Conservation (phyloP, 2,329 filamentous ascomycete species). For the Sporothrix variecibatus region DNA sequence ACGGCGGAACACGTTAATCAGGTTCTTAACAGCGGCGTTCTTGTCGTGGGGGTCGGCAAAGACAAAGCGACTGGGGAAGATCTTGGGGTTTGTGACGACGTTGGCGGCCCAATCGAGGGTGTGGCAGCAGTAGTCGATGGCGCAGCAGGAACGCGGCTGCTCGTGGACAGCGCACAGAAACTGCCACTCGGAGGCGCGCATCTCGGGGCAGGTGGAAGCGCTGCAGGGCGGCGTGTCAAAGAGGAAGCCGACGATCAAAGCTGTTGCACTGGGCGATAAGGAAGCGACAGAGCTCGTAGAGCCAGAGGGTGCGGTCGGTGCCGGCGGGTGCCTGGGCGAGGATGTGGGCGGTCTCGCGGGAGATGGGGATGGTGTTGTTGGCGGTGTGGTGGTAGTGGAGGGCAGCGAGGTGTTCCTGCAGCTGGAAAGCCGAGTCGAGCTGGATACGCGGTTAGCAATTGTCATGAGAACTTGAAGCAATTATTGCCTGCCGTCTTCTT, state of each 20-base stretch:
- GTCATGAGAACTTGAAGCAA: background rate
- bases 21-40: slow-evolving; percentile 71
- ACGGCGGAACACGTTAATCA: slow-evolving; percentile 92
- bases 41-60: slow-evolving; percentile 59
- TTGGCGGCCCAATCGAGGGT: slow-evolving; percentile 98
- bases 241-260: slow-evolving; percentile 90
- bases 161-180: slow-evolving; percentile 98
- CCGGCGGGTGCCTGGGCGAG: slow-evolving; percentile 79
- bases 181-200: slow-evolving; percentile 99
- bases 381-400: slow-evolving; percentile 80
- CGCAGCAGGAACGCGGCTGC: slow-evolving; percentile 93
- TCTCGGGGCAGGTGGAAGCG: slow-evolving; percentile 86
- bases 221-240: slow-evolving; percentile 89
- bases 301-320: slow-evolving; percentile 86
- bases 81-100: slow-evolving; percentile 88
- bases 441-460: slow-evolving; percentile 43
- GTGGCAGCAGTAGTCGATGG: slow-evolving; percentile 98
- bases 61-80: slow-evolving; percentile 84
- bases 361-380: slow-evolving; percentile 69
- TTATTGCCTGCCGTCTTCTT: slow-evolving; percentile 33
- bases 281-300: slow-evolving; percentile 96
- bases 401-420: slow-evolving; percentile 95
- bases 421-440: slow-evolving; percentile 96
- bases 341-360: slow-evolving; percentile 70
- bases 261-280: slow-evolving; percentile 93